Evolutionary conservation across 495 filamentous ascomycete genomes (phyloP).

Genomic region (Hypoxylon rickii): DNA sequence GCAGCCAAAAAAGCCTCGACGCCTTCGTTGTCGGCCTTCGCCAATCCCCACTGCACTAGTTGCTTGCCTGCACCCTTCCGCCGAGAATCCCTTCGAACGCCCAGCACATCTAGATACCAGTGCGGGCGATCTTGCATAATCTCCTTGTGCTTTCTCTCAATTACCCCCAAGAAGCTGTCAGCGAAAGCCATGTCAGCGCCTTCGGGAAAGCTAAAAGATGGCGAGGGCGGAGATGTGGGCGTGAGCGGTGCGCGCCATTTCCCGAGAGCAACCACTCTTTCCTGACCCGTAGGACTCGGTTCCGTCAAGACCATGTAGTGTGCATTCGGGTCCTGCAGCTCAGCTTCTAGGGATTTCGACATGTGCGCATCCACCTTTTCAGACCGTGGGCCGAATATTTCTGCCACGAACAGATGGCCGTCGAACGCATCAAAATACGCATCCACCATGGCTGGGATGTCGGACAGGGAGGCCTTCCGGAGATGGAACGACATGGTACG

Average conservation of each 20-base stretch:
- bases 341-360: slow-evolving; percentile 17
- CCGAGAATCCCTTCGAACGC: slow-evolving; percentile 51
- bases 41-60: slow-evolving; percentile 55
- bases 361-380: slow-evolving; percentile 27
- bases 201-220: slow-evolving; percentile 34
- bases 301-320: slow-evolving; percentile 35
- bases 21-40: slow-evolving; percentile 53
- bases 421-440: slow-evolving; percentile 39
- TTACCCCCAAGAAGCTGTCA: slow-evolving; percentile 37
- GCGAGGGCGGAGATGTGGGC: not conserved
- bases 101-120: slow-evolving; percentile 54
- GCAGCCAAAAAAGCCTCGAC: slow-evolving; percentile 59
- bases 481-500: slow-evolving; percentile 35
- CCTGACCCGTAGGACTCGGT: slow-evolving; percentile 10
- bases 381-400: slow-evolving; percentile 13
- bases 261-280: slow-evolving; percentile 34
- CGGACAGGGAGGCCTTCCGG: slow-evolving; percentile 27
- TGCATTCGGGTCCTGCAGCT: slow-evolving; percentile 29
- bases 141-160: slow-evolving; percentile 32
- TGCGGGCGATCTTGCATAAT: slow-evolving; percentile 43
- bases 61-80: slow-evolving; percentile 54
- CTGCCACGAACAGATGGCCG: slow-evolving; percentile 25
- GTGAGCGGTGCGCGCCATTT: slow-evolving; percentile 41
- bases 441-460: slow-evolving; percentile 33
- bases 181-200: slow-evolving; percentile 34